Conservation (phyloP, 257 asterid genomes). For the Solanum virginianum region DNA sequence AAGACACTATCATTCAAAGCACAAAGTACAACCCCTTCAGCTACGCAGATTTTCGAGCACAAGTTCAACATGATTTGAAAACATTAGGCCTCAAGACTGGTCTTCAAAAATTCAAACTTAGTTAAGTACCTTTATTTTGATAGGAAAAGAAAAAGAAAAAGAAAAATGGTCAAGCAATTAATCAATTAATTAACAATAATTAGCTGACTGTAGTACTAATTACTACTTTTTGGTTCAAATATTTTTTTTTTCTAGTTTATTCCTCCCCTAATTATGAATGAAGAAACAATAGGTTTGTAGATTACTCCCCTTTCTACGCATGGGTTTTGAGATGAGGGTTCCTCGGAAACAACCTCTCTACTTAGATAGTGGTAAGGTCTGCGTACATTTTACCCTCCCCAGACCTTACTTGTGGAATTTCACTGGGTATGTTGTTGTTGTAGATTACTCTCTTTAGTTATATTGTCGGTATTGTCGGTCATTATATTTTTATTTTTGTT, state of each 20-base stretch:
- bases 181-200: not conserved
- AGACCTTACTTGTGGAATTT: too few species aligned
- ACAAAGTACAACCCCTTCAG: slow-evolving; percentile 62
- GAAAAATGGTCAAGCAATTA: not conserved
- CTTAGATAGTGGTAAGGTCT: too few species aligned
- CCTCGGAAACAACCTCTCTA: too few species aligned
- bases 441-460: not conserved
- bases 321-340: too few species aligned
- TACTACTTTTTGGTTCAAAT: not conserved
- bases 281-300: not conserved
- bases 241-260: not conserved
- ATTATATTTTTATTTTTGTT: not conserved
- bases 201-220: not conserved
- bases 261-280: not conserved
- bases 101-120: slow-evolving; percentile 39
- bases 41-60: slow-evolving; percentile 53
- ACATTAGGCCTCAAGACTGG: slow-evolving; percentile 58
- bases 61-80: slow-evolving; percentile 53
- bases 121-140: not conserved
- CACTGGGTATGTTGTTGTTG: too few species aligned
- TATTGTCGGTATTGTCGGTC: too few species aligned
- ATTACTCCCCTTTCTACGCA: too few species aligned
- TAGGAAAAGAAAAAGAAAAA: not conserved
- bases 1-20: slow-evolving; percentile 55
- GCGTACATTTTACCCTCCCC: too few species aligned